Conservation (phyloP, 2,329 filamentous ascomycete species). For the Sporothrix euskadiensis region DNA sequence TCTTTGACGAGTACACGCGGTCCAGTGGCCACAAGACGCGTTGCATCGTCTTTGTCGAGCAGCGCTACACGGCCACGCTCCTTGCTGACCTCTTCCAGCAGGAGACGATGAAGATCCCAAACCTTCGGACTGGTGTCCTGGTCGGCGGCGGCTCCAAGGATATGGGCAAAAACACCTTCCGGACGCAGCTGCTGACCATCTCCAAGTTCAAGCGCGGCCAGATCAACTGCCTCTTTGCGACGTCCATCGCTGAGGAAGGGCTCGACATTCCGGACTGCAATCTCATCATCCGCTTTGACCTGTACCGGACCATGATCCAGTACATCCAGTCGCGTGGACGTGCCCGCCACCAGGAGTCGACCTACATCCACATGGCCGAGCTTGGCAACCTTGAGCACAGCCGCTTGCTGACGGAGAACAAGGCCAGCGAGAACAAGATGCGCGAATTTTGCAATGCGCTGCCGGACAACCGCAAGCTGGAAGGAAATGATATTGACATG, state of each 20-base stretch:
- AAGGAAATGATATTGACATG: conserved; percentile 58
- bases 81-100: conserved; percentile 67
- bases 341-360: conserved; percentile 74
- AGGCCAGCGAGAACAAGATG: conserved; percentile 63
- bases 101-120: conserved; percentile 54
- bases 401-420: conserved; percentile 59
- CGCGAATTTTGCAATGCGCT: conserved; percentile 73
- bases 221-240: conserved; percentile 66
- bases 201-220: conserved; percentile 61
- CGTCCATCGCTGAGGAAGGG: conserved; percentile 67
- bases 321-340: conserved; percentile 92
- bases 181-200: conserved; percentile 72
- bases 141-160: conserved; percentile 36
- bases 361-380: conserved; percentile 84
- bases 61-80: conserved; percentile 73
- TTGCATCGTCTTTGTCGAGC: conserved; percentile 86
- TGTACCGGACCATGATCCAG: conserved; percentile 87
- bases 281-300: conserved; percentile 73
- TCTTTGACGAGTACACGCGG: conserved; percentile 63
- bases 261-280: conserved; percentile 70
- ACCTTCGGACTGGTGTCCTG: conserved; percentile 63
- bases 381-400: conserved; percentile 62
- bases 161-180: conserved; percentile 36
- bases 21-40: conserved; percentile 53
- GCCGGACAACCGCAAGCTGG: conserved; percentile 70